These are phyloP conservation scores for Clavariopsis aquatica DNA, from an alignment of 495 filamentous ascomycete species.

Conservation along the genomic window DNA sequence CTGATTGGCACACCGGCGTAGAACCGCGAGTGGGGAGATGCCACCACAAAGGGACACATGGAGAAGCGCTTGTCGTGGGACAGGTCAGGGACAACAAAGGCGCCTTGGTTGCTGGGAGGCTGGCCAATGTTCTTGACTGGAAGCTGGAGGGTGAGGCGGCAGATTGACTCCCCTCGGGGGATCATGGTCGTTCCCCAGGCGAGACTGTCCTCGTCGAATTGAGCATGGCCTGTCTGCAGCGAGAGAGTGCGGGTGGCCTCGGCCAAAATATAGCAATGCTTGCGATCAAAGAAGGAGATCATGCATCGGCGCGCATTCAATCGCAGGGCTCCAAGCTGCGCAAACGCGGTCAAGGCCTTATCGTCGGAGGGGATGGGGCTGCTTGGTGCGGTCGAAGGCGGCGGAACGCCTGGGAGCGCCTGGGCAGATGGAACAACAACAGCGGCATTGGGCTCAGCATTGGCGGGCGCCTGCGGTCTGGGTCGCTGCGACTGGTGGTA, in stretches of 20 bases:
- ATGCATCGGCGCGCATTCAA: slow-evolving; percentile 56
- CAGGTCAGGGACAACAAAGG: slow-evolving; percentile 55
- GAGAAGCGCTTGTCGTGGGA: slow-evolving; percentile 52
- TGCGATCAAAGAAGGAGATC: slow-evolving; percentile 62
- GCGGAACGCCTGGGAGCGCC: slow-evolving; percentile 2
- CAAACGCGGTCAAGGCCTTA: slow-evolving; percentile 63
- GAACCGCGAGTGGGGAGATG: slow-evolving; percentile 54
- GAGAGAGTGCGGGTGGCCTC: slow-evolving; percentile 61
- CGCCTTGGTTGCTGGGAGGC: slow-evolving; percentile 43
- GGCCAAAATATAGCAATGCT: slow-evolving; percentile 62
- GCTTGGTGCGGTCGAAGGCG: neutral
- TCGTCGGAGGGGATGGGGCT: slow-evolving; percentile 45
- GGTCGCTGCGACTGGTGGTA: slow-evolving; percentile 27
- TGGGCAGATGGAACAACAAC: neutral
- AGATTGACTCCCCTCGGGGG: slow-evolving; percentile 51
- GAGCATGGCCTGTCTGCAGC: slow-evolving; percentile 40
- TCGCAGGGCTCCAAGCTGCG: slow-evolving; percentile 60
- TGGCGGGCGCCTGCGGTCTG: neutral
- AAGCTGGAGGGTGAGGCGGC: slow-evolving; percentile 50
- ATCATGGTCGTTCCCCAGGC: slow-evolving; percentile 49
- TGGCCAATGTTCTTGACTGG: slow-evolving; percentile 39
- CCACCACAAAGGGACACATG: slow-evolving; percentile 47
- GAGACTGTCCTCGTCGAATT: slow-evolving; percentile 42
- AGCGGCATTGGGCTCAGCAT: neutral
- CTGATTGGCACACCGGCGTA: slow-evolving; percentile 69